phyloP scores from a whole-genome alignment of 352 stramenopile species.

The Hyphochytrium catenoides region DNA sequence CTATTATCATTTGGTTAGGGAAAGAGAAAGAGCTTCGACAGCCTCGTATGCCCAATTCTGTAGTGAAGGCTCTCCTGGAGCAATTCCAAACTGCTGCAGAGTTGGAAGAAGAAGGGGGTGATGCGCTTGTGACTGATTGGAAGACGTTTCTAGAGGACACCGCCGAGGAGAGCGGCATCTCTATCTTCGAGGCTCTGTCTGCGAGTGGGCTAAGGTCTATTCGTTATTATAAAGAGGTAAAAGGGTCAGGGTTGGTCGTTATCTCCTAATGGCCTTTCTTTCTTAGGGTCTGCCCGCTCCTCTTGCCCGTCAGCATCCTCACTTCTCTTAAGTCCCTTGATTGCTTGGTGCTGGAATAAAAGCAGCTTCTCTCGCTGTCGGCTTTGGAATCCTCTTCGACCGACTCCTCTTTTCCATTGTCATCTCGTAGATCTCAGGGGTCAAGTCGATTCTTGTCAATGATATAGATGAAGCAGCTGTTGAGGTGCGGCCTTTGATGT shows the following conservation, averaged over 20 bases:
- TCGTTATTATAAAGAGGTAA: slow-evolving; percentile 96
- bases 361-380: no score
- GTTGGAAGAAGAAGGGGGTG: slow-evolving; percentile 37
- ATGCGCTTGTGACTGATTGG: slow-evolving; percentile 27
- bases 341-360: no score
- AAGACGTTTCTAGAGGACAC: no score
- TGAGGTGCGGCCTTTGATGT: no score
- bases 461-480: slow-evolving; percentile 92
- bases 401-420: no score
- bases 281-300: no score
- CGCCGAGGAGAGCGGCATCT: slow-evolving; percentile 61
- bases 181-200: slow-evolving; percentile 93
- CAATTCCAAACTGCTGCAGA: slow-evolving; percentile 19
- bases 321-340: no score
- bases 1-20: slow-evolving; percentile 6
- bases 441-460: slow-evolving; percentile 94
- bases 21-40: slow-evolving; percentile 1
- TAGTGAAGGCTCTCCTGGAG: slow-evolving; percentile 11
- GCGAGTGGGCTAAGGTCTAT: slow-evolving; percentile 94
- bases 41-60: not conserved
- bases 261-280: no score
- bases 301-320: no score
- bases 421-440: slow-evolving; percentile 89
- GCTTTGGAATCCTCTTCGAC: no score
- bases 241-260: no score